Evolutionary conservation across 2,329 filamentous ascomycete genomes (phyloP).

Genomic region (Byssothecium circinans): DNA sequence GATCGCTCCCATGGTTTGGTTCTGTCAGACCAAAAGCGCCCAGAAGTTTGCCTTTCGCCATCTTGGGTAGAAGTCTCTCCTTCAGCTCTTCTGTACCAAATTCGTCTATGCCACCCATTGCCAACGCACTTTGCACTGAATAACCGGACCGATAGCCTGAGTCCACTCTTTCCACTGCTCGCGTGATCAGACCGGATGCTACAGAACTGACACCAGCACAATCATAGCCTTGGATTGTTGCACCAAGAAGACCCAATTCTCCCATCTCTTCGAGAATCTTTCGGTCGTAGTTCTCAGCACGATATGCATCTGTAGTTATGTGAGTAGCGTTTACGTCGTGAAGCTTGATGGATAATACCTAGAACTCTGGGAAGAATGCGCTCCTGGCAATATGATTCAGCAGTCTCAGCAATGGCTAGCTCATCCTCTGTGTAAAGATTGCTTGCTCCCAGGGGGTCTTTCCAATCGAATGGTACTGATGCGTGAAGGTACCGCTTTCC

Average conservation of each 20-base stretch:
- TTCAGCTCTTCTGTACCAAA: slow-evolving; percentile 87
- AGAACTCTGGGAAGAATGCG: slow-evolving; percentile 81
- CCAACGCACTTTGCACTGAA: slow-evolving; percentile 90
- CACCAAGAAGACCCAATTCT: slow-evolving; percentile 82
- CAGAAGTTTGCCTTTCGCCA: slow-evolving; percentile 80
- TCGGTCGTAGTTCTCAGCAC: slow-evolving; percentile 82
- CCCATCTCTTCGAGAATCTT: slow-evolving; percentile 91
- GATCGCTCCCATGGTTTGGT: slow-evolving; percentile 90
- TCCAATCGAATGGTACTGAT: slow-evolving; percentile 74
- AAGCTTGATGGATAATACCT: slow-evolving; percentile 55
- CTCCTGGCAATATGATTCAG: slow-evolving; percentile 93
- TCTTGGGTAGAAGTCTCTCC: slow-evolving; percentile 74
- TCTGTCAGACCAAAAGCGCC: slow-evolving; percentile 90
- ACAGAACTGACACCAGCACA: slow-evolving; percentile 88
- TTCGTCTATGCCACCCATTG: slow-evolving; percentile 89
- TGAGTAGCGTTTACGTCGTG: not conserved
- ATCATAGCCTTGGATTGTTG: slow-evolving; percentile 83
- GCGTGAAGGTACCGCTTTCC: slow-evolving; percentile 47
- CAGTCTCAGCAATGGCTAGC: slow-evolving; percentile 83
- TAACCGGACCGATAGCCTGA: slow-evolving; percentile 90
- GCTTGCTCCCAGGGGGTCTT: slow-evolving; percentile 78
- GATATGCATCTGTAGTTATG: slow-evolving; percentile 68
- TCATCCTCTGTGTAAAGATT: slow-evolving; percentile 88
- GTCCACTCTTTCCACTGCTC: slow-evolving; percentile 87
- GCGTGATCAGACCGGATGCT: slow-evolving; percentile 84